These are phyloP conservation scores for Coffea humblotiana DNA, from an alignment of 305 asterid genomes.

Conservation along the genomic window DNA sequence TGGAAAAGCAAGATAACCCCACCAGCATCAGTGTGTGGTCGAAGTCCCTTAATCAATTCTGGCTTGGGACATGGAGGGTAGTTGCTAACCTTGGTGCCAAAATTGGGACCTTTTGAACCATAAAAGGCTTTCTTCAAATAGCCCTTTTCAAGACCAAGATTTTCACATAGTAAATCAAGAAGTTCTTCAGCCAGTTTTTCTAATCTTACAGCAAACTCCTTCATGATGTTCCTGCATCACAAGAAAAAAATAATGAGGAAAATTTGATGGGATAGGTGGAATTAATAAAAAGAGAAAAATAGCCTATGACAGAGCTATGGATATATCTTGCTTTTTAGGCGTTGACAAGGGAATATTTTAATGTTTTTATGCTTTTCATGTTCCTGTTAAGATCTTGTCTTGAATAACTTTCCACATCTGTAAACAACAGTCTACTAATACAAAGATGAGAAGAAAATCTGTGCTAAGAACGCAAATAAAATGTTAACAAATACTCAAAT, in stretches of 20 bases:
- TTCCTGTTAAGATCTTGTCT: too few relatives aligned
- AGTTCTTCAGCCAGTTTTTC: conserved; percentile 70
- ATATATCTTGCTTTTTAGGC: neutral
- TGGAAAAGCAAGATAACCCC: conserved; percentile 88
- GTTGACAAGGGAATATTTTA: neutral
- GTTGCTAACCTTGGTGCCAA: conserved; percentile 87
- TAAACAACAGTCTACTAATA: too few relatives aligned
- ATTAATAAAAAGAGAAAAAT: too few relatives aligned
- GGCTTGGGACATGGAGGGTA: conserved; percentile 91
- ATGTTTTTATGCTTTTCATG: too few relatives aligned
- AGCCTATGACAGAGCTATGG: neutral
- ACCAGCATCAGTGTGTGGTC: conserved; percentile 95
- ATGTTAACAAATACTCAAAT: too few relatives aligned
- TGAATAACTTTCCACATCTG: too few relatives aligned
- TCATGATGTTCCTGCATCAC: conserved; percentile 53
- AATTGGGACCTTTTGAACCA: conserved; percentile 70
- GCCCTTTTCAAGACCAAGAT: conserved; percentile 74
- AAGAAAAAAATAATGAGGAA: neutral
- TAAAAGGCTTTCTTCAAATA: conserved; percentile 59
- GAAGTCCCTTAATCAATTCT: conserved; percentile 77
- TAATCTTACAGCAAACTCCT: conserved; percentile 49
- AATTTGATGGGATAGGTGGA: neutral
- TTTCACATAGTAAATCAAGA: conserved; percentile 74
- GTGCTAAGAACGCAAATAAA: too few relatives aligned
- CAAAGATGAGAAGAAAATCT: too few relatives aligned